Evolutionary conservation across 2,329 filamentous ascomycete genomes (phyloP), one percentile per base, ranked within the genome.

Genomic region (Hypoxylon sp.): DNA sequence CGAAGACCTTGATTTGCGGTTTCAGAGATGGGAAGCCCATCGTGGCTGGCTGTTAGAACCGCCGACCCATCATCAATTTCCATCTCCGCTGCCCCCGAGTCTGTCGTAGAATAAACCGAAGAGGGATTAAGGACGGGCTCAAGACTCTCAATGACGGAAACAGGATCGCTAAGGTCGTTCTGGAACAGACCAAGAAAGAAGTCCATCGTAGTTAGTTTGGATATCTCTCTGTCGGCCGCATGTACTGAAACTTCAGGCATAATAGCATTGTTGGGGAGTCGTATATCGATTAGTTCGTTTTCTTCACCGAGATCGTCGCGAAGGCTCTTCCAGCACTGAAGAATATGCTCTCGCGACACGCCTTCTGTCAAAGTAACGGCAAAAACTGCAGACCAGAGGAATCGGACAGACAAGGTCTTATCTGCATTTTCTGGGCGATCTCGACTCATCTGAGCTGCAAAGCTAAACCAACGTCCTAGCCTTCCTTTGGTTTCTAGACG

Each of bases 131-230:
- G 82, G 8, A 99, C 91, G 3, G 95, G 95, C 73, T 99, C 95
- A 34, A 99, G 81, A 26, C 89, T 95, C 72, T 97, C 93, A 61
- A 99, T 97, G 19, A 97, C 87, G 4, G 89, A 85, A 11, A 94
- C 86, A 0, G 94, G 92, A 69, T 97, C 90, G 48, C 90, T 88
- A 61, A 89, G 86, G 59, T 95, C 91, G 37, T 93, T 89, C 62
- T 92, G 91, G 74, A 98, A 98, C 0, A 99, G 86, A 37, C 89
- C 92, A 52, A 93, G 84, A 77, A 99, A 98, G 76, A 98, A 98
- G 73, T 97, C 94, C 87, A 97, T 95, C 0, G 94, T 98, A 13
- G 92, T 97, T 32, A 98, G 84, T 71, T 94, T 93, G 11, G 92
- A 94, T 24, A 97, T 90, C 74, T 99, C 94, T 56, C 93, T 89